Conservation (phyloP, 2,329 filamentous ascomycete genomes). For the Stagonosporopsis tanaceti region DNA sequence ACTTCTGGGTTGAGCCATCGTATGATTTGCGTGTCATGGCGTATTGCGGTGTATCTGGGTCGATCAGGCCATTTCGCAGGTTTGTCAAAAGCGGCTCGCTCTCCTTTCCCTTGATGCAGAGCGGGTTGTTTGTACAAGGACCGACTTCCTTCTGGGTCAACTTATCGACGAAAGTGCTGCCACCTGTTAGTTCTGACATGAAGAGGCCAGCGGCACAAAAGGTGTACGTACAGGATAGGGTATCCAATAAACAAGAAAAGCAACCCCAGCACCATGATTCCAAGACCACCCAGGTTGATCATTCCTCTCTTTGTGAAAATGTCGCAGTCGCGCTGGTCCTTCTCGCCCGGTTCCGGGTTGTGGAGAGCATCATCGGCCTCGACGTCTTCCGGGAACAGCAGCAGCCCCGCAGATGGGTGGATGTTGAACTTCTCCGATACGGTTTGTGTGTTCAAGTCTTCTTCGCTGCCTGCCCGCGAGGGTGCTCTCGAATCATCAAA, state of each 20-base stretch:
- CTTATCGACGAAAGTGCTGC: slow-evolving; percentile 65
- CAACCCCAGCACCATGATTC: slow-evolving; percentile 66
- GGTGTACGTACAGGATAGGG: slow-evolving; percentile 70
- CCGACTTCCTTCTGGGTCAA: slow-evolving; percentile 47
- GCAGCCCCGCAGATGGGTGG: slow-evolving; percentile 69
- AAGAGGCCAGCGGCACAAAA: neutral
- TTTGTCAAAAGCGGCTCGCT: slow-evolving; percentile 65
- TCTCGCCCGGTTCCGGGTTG: slow-evolving; percentile 72
- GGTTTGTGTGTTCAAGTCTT: slow-evolving; percentile 74
- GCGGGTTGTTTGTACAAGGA: slow-evolving; percentile 53
- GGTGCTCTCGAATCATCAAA: slow-evolving; percentile 68
- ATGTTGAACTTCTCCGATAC: slow-evolving; percentile 79
- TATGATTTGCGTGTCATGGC: slow-evolving; percentile 64
- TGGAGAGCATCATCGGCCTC: slow-evolving; percentile 78
- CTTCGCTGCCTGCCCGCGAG: slow-evolving; percentile 69
- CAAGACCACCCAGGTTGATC: slow-evolving; percentile 69
- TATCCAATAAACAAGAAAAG: slow-evolving; percentile 73
- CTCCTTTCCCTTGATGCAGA: slow-evolving; percentile 60
- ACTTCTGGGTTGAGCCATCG: slow-evolving; percentile 67
- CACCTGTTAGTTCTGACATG: slow-evolving; percentile 22
- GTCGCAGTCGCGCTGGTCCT: slow-evolving; percentile 67
- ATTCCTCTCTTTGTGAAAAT: slow-evolving; percentile 71
- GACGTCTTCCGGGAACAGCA: slow-evolving; percentile 75
- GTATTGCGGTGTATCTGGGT: slow-evolving; percentile 70
- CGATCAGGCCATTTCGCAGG: slow-evolving; percentile 67